phyloP scores from a whole-genome alignment of 495 filamentous ascomycete genomes.

The Trichoderma parareesei region DNA sequence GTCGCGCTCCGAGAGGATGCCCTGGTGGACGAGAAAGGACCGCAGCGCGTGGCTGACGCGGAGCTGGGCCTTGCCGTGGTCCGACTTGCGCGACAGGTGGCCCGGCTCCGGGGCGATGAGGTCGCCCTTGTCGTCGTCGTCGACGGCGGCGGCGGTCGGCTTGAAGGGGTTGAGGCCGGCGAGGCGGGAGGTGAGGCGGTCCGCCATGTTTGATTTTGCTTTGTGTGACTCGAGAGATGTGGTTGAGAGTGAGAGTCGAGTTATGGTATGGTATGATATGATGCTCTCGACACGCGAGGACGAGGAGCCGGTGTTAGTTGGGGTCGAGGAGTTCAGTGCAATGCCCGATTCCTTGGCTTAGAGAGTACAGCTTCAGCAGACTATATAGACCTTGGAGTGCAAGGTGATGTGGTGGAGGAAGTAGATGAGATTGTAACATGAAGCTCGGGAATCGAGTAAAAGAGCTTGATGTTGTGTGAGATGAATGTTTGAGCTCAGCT shows the following conservation, averaged over 20 bases:
- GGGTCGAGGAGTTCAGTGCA: too few relatives aligned
- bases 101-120: constrained; percentile 36
- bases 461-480: neutral
- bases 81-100: constrained; percentile 25
- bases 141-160: constrained; percentile 14
- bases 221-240: neutral
- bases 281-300: too few relatives aligned
- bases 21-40: constrained; percentile 33
- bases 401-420: too few relatives aligned
- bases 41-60: constrained; percentile 40
- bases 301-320: too few relatives aligned
- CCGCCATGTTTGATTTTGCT: constrained; percentile 8
- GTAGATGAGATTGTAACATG: too few relatives aligned
- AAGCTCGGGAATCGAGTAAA: too few relatives aligned
- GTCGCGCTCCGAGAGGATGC: constrained; percentile 27
- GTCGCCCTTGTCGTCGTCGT: constrained; percentile 45
- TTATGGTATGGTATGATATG: neutral
- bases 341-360: too few relatives aligned
- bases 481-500: neutral
- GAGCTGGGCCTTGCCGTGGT: constrained; percentile 32
- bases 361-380: too few relatives aligned
- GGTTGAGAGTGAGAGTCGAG: neutral
- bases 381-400: too few relatives aligned
- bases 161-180: constrained; percentile 28
- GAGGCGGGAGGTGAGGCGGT: constrained; percentile 19